Base-by-base conservation (phyloP, 495 filamentous ascomycete genomes). In the Annulohypoxylon bovei region DNA sequence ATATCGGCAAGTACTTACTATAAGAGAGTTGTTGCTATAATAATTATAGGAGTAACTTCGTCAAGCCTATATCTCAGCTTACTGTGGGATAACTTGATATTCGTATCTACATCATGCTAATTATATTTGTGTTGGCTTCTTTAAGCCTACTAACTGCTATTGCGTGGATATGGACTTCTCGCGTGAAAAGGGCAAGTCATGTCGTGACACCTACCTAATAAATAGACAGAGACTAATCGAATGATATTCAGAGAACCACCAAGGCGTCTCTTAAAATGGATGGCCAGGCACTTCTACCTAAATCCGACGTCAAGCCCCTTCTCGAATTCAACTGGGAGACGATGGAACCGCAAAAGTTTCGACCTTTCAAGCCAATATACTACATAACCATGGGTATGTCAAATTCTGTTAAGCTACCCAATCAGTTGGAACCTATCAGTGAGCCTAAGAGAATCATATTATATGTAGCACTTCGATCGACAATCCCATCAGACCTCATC, bases 331-430 rank as follows among this genome's bases (percentile, higher is more conserved):
- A 91, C 70, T 91, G 88, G 84, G 66, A 81, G 50, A 78, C 79
- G 0, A 87, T 83, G n/a, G 80, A 86, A 37, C 91, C 91, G 0
- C 60, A 85, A 2, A 83, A 89, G 53, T 81, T 91, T 9, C 82
- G 90, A 7, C 89, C 89, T 1, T 93, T 92, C 77, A 91, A 89
- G 70, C 85, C 89, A 11, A 91, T 83, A 42, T 93, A 91, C 72
- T 84, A 92, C 67, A 81, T 93, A 60, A 91, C 90, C 1, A 92
- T 94, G 90, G 89, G 91, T 90, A 77, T 37, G 77, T 70, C 11
- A 40, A 2, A 18, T n/a, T 54, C 16, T 7, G 28, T 30, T 59
- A 6, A 54, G n/a, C 11, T 37, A 4, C 35, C 2, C 6, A 28
- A 7, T 4, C 16, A 27, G 40, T 14, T 35, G 12, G 4, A 28